Evolutionary conservation across 306 rosid species (phyloP).

Genomic region (Dalbergia cochinchinensis): DNA sequence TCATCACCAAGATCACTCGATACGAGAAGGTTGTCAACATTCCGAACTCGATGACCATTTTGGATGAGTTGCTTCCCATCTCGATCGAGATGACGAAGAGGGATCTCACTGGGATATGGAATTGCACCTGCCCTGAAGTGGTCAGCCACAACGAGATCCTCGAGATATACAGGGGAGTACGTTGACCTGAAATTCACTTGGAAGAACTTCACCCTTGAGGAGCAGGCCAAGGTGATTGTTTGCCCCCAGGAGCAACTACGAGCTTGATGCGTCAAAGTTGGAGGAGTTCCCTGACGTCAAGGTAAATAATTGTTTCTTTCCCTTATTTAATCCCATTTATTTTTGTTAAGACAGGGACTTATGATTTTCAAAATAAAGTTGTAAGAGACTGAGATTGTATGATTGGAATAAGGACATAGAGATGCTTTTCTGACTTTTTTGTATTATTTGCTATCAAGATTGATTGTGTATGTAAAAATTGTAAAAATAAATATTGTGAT

Average conservation of each 20-base stretch:
- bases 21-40: constrained; percentile 88
- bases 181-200: constrained; percentile 73
- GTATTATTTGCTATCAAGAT: too few species aligned
- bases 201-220: constrained; percentile 86
- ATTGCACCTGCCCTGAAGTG: constrained; percentile 91
- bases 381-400: too few species aligned
- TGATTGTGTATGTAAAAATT: too few species aligned
- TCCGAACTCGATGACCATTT: constrained; percentile 88
- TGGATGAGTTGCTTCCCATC: constrained; percentile 89
- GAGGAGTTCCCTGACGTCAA: constrained; percentile 80
- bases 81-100: constrained; percentile 92
- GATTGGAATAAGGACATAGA: too few species aligned
- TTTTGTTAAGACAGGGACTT: too few species aligned
- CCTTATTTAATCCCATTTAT: too few species aligned
- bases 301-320: too few species aligned
- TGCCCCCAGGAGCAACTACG: constrained; percentile 87
- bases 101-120: constrained; percentile 85
- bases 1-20: constrained; percentile 83
- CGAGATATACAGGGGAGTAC: constrained; percentile 74
- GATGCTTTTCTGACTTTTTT: too few species aligned
- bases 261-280: constrained; percentile 75
- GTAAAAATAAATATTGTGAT: too few species aligned
- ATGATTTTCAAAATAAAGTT: too few species aligned
- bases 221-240: constrained; percentile 92
- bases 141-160: constrained; percentile 94